phyloP scores from a whole-genome alignment of 148 eudicot species.

The Cornus florida region DNA sequence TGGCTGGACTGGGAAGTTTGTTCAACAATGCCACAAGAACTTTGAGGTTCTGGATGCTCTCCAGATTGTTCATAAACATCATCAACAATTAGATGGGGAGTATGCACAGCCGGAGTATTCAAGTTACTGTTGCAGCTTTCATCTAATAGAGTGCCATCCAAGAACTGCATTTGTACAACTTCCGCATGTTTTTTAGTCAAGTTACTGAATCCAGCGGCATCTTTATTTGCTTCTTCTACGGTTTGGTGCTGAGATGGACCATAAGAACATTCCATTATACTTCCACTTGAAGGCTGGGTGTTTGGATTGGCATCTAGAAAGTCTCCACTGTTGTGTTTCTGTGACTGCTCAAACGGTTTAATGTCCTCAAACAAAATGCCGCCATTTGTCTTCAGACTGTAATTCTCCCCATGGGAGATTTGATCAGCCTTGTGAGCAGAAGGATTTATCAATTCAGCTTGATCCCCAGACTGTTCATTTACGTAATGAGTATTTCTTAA shows the following conservation, averaged over 20 bases:
- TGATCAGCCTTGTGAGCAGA: conserved; percentile 9
- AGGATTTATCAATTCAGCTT: conserved; percentile 6
- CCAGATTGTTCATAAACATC: background rate
- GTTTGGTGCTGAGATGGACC: background rate
- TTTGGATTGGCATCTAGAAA: background rate
- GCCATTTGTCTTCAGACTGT: background rate
- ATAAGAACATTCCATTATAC: conserved; percentile 4
- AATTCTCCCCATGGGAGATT: background rate
- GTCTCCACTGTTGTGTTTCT: background rate
- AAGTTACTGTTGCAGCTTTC: background rate
- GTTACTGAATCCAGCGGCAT: conserved; percentile 3
- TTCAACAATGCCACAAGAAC: background rate
- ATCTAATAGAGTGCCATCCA: background rate
- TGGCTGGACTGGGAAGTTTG: background rate
- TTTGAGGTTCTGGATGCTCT: conserved; percentile 14
- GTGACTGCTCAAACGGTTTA: conserved; percentile 9
- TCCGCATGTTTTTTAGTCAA: conserved; percentile 1
- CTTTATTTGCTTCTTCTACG: conserved; percentile 14
- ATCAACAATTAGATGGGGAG: conserved; percentile 5
- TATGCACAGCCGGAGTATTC: background rate
- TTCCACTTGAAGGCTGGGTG: background rate
- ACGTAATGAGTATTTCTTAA: conserved; percentile 11
- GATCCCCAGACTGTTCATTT: conserved; percentile 12
- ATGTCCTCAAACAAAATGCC: conserved; percentile 11
- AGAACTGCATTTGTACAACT: conserved; percentile 2